Base-by-base conservation (phyloP, 805 yeast species). In the Lipomyces chichibuensis region DNA sequence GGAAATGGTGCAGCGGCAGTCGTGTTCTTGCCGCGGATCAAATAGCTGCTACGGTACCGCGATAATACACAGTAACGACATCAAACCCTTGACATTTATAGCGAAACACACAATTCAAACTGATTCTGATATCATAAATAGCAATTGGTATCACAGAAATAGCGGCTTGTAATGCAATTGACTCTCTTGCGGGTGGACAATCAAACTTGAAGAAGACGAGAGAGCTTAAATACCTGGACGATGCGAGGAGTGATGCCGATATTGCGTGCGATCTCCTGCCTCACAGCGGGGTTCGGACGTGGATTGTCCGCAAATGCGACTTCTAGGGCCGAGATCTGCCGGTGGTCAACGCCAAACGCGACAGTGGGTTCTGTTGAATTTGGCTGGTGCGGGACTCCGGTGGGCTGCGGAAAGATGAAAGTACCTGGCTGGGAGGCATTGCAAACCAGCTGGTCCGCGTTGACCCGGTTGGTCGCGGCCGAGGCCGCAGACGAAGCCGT, bases 241-340 rank as follows among this genome's bases (percentile, higher is more conserved):
- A 51, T 60, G 2, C 60, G 52, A 11, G 61, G 39, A 4, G 72
- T 32, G n/a, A 63, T 51, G n/a, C 60, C 62, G 35, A 69, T 51
- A 17, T 54, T 62, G 27, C 49, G 58, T 13, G 72, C 72, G 17
- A 69, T 35, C 13, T 61, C 32, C n/a, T 69, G 66, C 23, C 69
- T 55, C 2, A 35, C 29, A 2, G 64, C 43, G 11, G 32, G 59
- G 27, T 60, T 63, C 14, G 69, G 71, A n/a, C 63, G 54, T 11
- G 66, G 65, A 56, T 65, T 68, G 17, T 69, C 72, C 8, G 55
- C 60, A 58, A 61, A 69, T n/a, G 67, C 72, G 29, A n/a, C 54
- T 54, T 70, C 72, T 32, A 70, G 69, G 33, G 49, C 60, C 23
- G 59, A 57, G 46, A 65, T 46, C 17, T 69, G 72, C 25, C 69